Evolutionary conservation across 2,329 filamentous ascomycete genomes (phyloP).

Genomic region (Orbilia blumenaviensis): DNA sequence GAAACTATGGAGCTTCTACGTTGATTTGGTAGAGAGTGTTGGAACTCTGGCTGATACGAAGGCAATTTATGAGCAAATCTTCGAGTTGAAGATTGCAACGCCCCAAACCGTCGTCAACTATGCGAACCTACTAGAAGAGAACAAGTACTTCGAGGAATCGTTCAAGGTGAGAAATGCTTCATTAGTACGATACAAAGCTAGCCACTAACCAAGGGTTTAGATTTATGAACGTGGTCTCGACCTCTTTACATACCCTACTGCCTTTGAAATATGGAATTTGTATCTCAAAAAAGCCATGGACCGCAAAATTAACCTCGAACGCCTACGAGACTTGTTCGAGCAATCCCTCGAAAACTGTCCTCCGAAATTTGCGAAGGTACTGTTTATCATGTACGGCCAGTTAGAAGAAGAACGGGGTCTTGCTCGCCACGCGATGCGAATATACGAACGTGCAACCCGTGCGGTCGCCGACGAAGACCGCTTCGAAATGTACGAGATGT

Average conservation of each 20-base stretch:
- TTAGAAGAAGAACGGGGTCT: conserved; percentile 94
- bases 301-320: conserved; percentile 92
- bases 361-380: conserved; percentile 91
- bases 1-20: conserved; percentile 99
- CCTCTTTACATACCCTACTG: conserved; percentile 97
- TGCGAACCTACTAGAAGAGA: conserved; percentile 91
- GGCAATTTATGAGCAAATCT: conserved; percentile 95
- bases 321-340: conserved; percentile 92
- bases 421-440: conserved; percentile 96
- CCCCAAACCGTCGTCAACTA: conserved; percentile 99
- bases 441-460: conserved; percentile 95
- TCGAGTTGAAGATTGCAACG: conserved; percentile 96
- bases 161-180: conserved; percentile 72
- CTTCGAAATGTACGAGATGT: conserved; percentile 98
- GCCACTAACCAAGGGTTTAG: conserved; percentile 33
- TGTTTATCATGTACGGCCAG: conserved; percentile 98
- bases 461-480: conserved; percentile 94
- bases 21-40: conserved; percentile 95
- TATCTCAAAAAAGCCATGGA: conserved; percentile 98
- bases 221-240: conserved; percentile 94
- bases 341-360: conserved; percentile 95
- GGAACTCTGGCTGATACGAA: conserved; percentile 88
- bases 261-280: conserved; percentile 97
- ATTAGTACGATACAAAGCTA: neutral
- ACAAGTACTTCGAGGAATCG: conserved; percentile 94